Base-by-base conservation (phyloP, 495 filamentous ascomycete genomes). In the Bacidia rubella region DNA sequence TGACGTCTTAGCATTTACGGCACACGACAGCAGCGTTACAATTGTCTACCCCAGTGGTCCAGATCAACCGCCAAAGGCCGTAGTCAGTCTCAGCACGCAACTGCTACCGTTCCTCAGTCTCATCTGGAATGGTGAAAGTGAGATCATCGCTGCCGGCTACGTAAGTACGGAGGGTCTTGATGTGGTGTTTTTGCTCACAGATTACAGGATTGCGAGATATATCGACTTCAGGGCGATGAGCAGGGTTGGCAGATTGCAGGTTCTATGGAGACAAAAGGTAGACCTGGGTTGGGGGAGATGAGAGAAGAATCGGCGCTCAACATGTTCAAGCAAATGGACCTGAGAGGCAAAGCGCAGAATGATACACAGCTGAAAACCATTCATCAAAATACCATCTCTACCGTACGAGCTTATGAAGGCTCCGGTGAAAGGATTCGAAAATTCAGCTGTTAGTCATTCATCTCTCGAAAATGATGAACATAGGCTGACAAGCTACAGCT, bases 261-360 rank as follows among this genome's bases (percentile, higher is more conserved):
- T 23, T 87, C 86, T 2, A 66, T 97, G 44, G 92, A 97, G 66
- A 68, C 66, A 0, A 76, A 79, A 59, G 62, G 67, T 21, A 69
- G 76, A 0, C 65, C 70, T 1, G 77, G 75, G 19, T 43, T 71
- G 23, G 72, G 69, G 3, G 79, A 74, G 52, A 79, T 72, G 72
- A 84, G 81, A 62, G 88, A 78, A 67, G 86, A 78, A 65, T 87
- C 82, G 58, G 92, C 92, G n/a, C 72, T 96, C 63, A 95, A 97
- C 65, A 96, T 96, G 93, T 98, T 98, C 75, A 79, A 79, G 63
- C 89, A 95, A 69, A 95, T 98, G 93, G 92, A 98, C 65, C 72
- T 97, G 54, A 95, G 89, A 73, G 92, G 92, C 35, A 93, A 95
- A 68, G 67, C 74, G 21, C 82, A 81, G 58, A 87, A 87, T 57